Conservation (phyloP, 331 rosid species). For the Prunus yedoensis region DNA sequence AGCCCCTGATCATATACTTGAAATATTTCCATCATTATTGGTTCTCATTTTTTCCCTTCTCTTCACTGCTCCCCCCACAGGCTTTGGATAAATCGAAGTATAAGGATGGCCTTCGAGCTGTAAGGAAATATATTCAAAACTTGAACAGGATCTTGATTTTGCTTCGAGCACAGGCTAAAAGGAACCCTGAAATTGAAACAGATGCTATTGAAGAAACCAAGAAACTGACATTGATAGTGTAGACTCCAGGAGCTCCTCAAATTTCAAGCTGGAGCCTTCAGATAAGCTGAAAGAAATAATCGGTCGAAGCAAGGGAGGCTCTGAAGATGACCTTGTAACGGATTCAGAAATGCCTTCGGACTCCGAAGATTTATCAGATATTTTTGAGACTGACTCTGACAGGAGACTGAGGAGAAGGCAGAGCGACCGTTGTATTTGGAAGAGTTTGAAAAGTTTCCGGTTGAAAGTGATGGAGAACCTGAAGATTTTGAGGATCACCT, state of each 20-base stretch:
- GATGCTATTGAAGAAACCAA: slow-evolving; percentile 40
- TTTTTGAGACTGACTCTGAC: slow-evolving; percentile 74
- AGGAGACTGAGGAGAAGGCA: slow-evolving; percentile 39
- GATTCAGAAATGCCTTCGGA: slow-evolving; percentile 50
- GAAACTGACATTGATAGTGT: slow-evolving; percentile 29
- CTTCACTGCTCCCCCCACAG: slow-evolving; percentile 38
- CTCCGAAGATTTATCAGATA: slow-evolving; percentile 67
- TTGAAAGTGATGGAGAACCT: slow-evolving; percentile 37
- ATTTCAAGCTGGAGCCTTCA: slow-evolving; percentile 30
- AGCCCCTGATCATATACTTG: neutral
- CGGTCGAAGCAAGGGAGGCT: slow-evolving; percentile 25
- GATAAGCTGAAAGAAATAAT: slow-evolving; percentile 36
- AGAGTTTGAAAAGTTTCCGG: slow-evolving; percentile 62
- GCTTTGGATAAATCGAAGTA: slow-evolving; percentile 93
- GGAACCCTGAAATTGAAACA: slow-evolving; percentile 31
- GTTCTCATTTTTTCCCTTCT: slow-evolving; percentile 1
- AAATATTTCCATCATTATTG: neutral
- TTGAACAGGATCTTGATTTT: slow-evolving; percentile 79
- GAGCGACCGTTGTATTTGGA: slow-evolving; percentile 74
- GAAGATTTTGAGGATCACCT: slow-evolving; percentile 76
- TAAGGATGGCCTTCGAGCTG: slow-evolving; percentile 79
- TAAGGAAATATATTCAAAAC: slow-evolving; percentile 70
- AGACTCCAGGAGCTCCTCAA: slow-evolving; percentile 34
- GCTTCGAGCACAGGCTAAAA: slow-evolving; percentile 56
- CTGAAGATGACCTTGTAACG: slow-evolving; percentile 45